Evolutionary conservation across 805 yeast genomes (phyloP), one percentile per base, ranked within the genome.

Genomic region (Vanderwaltozyma polyspora): DNA sequence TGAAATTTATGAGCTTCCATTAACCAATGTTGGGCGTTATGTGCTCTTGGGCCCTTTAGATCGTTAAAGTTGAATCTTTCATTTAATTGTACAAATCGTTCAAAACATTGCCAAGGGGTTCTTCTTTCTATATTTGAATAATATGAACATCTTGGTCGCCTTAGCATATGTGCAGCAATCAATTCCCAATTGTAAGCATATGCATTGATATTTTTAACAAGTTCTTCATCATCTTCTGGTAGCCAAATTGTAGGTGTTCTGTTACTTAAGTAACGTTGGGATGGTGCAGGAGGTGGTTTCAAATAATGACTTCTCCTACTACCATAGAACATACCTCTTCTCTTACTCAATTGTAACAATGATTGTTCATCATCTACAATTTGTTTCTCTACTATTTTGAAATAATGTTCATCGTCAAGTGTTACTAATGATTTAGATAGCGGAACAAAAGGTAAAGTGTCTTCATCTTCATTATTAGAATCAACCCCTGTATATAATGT

Each of bases 31-130:
- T 83, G 89, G 0, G 96, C 95, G 41, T 68, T 73, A 35, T 74
- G 73, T 0, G 96, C 84, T 48, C 82, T 74, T 14, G 79, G 72
- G 0, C 97, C 98, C 50, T 81, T 77, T 75, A 91, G 74, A 50
- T 89, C 97, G 28, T 75, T 65, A 40, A 84, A 73, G 43, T 84
- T 93, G 49, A 86, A 89, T 38, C 79, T 77, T 39, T 89, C 95
- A 48, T 83, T 85, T 44, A 91, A 67, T 60, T 89, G 97, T 40
- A 87, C 79, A 65, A 89, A 91, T 44, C 98, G 66, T 58, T 91
- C 98, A 62, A 91, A 91, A 55, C 97, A 89, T 55, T 89, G 97
- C 98, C 98, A 91, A 0, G 98, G 94, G 0, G 97, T 91, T 49
- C 98, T 71, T 49, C 96, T 72, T 57, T 91, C 97, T 37, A 86